phyloP scores from a whole-genome alignment of 2,329 filamentous ascomycete genomes.

The Dothistroma septosporum region DNA sequence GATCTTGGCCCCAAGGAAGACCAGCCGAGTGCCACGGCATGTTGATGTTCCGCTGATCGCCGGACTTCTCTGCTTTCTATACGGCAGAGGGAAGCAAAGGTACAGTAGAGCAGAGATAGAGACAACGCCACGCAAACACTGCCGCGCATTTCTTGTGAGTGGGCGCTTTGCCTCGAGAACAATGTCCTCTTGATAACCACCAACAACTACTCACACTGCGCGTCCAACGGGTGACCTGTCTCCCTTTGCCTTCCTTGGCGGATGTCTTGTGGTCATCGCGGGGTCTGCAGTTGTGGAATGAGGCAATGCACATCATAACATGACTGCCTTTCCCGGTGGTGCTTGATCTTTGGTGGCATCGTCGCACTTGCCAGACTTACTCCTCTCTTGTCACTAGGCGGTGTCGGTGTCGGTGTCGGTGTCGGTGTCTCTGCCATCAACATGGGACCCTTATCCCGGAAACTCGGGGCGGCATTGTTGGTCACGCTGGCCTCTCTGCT shows the following conservation, averaged over 20 bases:
- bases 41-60: neutral
- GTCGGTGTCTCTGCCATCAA: neutral
- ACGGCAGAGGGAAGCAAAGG: neutral
- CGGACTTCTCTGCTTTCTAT: neutral
- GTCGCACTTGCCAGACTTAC: neutral
- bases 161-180: no score
- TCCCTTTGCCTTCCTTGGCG: neutral
- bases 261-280: neutral
- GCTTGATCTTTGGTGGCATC: neutral
- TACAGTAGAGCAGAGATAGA: neutral
- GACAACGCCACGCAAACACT: neutral
- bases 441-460: neutral
- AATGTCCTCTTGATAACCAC: neutral
- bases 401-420: no score
- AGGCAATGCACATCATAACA: neutral
- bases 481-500: neutral
- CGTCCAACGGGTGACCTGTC: neutral
- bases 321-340: neutral
- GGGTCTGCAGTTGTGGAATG: neutral
- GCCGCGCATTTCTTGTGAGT: conserved; percentile 7
- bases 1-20: neutral
- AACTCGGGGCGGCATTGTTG: neutral
- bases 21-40: neutral
- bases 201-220: neutral
- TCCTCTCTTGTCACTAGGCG: neutral